Percentiles rank a stretch among this genome's conserved stretches.
phyloP scores from a whole-genome alignment of 176 grass and related monocot genomes.

The Poa pratensis region DNA sequence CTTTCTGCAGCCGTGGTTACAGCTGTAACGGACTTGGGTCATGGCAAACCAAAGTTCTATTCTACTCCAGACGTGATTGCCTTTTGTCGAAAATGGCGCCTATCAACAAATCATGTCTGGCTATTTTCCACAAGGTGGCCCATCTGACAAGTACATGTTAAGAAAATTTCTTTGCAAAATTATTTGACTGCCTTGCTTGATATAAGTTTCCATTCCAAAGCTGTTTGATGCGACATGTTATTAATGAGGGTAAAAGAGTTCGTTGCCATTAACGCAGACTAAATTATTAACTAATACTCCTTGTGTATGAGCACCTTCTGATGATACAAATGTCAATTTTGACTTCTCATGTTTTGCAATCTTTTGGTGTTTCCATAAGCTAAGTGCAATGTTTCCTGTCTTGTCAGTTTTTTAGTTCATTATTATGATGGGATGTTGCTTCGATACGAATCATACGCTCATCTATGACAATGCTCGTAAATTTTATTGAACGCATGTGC shows the following conservation, averaged over 20 bases:
- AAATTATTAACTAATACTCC: background rate
- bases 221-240: background rate
- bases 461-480: too few species aligned
- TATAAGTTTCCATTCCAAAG: background rate
- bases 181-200: constrained; percentile 5
- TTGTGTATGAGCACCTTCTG: constrained; percentile 19
- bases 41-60: constrained; percentile 94
- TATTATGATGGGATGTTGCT: constrained; percentile 16
- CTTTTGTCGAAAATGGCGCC: constrained; percentile 87
- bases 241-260: constrained; percentile 17
- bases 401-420: constrained; percentile 21
- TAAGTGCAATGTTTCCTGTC: constrained; percentile 16
- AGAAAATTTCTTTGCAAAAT: background rate
- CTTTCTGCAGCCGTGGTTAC: constrained; percentile 74
- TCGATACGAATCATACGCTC: background rate
- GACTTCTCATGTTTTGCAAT: constrained; percentile 6
- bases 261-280: constrained; percentile 10
- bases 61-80: constrained; percentile 87
- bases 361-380: background rate
- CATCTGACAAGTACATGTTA: constrained; percentile 29
- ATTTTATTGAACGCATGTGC: background rate
- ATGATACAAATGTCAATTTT: background rate
- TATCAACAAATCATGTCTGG: constrained; percentile 90
- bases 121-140: constrained; percentile 87
- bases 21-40: constrained; percentile 78